Conservation (phyloP, 2,329 filamentous ascomycete species). For the Fonsecaea pedrosoi region DNA sequence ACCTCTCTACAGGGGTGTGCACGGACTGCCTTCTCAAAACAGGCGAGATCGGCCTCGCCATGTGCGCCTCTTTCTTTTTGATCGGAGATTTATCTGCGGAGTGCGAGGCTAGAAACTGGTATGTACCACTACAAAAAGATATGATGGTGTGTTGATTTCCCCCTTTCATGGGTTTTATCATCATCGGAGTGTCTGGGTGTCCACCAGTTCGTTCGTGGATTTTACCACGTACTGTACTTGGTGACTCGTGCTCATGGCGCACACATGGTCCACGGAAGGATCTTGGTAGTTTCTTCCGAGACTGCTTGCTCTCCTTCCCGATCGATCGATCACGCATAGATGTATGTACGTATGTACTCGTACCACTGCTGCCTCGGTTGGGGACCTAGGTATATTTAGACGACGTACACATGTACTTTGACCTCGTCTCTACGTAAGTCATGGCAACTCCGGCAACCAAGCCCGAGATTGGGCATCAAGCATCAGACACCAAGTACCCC, state of each 20-base stretch:
- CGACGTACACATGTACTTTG: too few relatives aligned
- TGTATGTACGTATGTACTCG: too few relatives aligned
- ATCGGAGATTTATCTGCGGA: constrained; percentile 12
- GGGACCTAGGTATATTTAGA: too few relatives aligned
- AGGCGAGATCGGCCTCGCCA: constrained; percentile 14
- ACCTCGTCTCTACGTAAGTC: not conserved
- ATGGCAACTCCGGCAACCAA: not conserved
- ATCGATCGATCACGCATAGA: not conserved
- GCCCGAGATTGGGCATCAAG: not conserved
- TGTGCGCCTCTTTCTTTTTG: not conserved
- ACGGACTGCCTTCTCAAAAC: not conserved
- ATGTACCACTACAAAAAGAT: not conserved
- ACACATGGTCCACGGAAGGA: not conserved
- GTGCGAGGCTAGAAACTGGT: not conserved
- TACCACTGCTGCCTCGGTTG: too few relatives aligned
- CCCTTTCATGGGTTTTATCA: not conserved
- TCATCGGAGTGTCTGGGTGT: not conserved
- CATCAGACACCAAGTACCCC: not conserved
- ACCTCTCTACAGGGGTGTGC: too few relatives aligned
- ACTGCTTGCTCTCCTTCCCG: not conserved
- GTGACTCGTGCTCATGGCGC: not conserved
- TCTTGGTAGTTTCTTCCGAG: not conserved
- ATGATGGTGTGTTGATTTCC: constrained; percentile 4
- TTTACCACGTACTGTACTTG: too few relatives aligned
- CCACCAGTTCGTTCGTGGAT: not conserved